These are phyloP conservation scores for Chrysoporthe cubensis DNA, from an alignment of 2,329 filamentous ascomycete species.

Conservation along the genomic window DNA sequence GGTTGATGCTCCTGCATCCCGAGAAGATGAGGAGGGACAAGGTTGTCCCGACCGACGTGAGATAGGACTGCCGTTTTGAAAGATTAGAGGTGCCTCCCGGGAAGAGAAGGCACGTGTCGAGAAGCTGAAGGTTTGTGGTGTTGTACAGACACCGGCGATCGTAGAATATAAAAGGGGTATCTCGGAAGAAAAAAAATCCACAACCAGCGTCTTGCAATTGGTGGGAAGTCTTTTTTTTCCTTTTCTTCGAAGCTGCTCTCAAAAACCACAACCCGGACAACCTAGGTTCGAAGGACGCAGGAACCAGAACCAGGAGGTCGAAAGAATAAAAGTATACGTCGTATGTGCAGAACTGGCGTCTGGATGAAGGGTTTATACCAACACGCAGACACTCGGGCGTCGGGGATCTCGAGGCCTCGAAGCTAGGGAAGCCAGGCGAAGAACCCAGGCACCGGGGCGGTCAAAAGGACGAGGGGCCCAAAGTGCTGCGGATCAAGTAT, in stretches of 20 bases:
- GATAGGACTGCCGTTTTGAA: slow-evolving; percentile 83
- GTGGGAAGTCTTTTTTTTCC: slow-evolving; percentile 4
- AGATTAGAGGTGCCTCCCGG: slow-evolving; percentile 58
- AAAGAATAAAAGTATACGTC: slow-evolving; percentile 27
- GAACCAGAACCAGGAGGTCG: slow-evolving; percentile 18
- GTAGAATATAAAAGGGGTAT: slow-evolving; percentile 29
- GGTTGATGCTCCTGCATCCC: slow-evolving; percentile 85
- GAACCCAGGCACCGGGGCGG: slow-evolving; percentile 21
- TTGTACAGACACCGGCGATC: slow-evolving; percentile 32
- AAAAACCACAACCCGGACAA: slow-evolving; percentile 27
- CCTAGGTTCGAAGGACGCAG: slow-evolving; percentile 25
- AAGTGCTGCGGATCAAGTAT: slow-evolving; percentile 24
- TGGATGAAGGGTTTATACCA: slow-evolving; percentile 15
- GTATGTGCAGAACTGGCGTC: slow-evolving; percentile 24
- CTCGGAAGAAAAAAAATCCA: slow-evolving; percentile 25
- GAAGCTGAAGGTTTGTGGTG: slow-evolving; percentile 32
- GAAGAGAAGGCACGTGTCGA: slow-evolving; percentile 50
- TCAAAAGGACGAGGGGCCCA: slow-evolving; percentile 28
- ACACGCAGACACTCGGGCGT: slow-evolving; percentile 19
- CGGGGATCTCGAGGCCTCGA: slow-evolving; percentile 17
- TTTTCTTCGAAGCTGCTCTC: slow-evolving; percentile 16
- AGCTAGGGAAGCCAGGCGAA: slow-evolving; percentile 6
- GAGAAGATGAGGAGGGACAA: slow-evolving; percentile 84
- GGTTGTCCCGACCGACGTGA: slow-evolving; percentile 77
- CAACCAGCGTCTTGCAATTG: slow-evolving; percentile 18